Conservation (phyloP, 2,329 filamentous ascomycete species). For the Catunica adiposa region DNA sequence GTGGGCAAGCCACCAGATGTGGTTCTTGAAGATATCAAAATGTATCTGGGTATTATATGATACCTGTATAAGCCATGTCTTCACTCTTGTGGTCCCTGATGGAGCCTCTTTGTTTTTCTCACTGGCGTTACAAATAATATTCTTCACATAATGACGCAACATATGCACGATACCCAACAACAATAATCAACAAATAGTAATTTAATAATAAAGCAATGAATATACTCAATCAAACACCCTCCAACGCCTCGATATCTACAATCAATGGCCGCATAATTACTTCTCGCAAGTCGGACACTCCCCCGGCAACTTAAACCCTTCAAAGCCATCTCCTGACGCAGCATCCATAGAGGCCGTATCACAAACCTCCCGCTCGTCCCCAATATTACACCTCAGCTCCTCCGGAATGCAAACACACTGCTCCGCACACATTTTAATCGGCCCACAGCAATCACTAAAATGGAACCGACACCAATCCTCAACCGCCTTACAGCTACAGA, state of each 20-base stretch:
- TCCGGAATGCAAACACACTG: slow-evolving; percentile 9
- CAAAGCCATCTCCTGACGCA: neutral
- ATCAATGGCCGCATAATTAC: no score
- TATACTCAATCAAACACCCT: neutral
- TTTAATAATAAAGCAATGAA: no score
- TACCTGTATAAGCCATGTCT: neutral
- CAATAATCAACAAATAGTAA: neutral
- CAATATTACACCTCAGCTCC: neutral
- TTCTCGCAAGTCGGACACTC: neutral
- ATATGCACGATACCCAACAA: neutral
- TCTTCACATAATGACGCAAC: neutral
- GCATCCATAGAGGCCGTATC: neutral
- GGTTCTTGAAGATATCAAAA: slow-evolving; percentile 1
- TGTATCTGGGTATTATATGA: neutral
- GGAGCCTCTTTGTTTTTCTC: neutral
- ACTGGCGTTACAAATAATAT: neutral
- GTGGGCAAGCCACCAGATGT: neutral
- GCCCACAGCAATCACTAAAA: slow-evolving; percentile 9
- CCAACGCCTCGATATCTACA: neutral
- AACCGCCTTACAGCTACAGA: slow-evolving; percentile 5
- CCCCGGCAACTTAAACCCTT: neutral
- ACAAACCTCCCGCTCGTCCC: slow-evolving; percentile 2
- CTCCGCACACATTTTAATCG: slow-evolving; percentile 7
- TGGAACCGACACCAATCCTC: slow-evolving; percentile 8
- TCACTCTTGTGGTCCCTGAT: no score